Base-by-base conservation (phyloP, 1,139 yeast species). In the Taphrina communis region DNA sequence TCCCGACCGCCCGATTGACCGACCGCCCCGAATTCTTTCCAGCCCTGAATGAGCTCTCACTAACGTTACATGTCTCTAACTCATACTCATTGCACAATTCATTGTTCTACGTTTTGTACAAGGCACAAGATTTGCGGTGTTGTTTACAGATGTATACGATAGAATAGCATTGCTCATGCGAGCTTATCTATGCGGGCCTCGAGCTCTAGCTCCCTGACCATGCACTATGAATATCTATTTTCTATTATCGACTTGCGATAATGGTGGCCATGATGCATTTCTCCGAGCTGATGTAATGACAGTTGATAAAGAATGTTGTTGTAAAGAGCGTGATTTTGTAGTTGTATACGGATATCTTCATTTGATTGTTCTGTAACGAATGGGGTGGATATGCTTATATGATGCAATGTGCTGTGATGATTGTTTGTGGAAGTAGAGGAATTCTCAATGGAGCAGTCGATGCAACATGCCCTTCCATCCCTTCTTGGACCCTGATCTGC, bases 391-490 rank as follows among this genome's bases (percentile, higher is more conserved):
- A n/a, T n/a, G 7, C 17, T 9, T 38, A 38, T 38, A 11, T 38
- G 41, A 11, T 38, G 11, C 8, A 44, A n/a, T 44, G 21, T 51
- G 55, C 11, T n/a, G 7, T 8, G 55, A 19, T 11, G n/a, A 11
- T 35, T 19, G 35, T 19, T 9, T 9, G 57, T 14, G 17, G 17
- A 17, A 17, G 17, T 17, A 17, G 17, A 17, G 17, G 17, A 17
- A 17, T 38, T 7, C 41, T 52, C 42, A 61, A n/a, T 52, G 67
- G 35, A 63, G 53, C 0, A 63, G 38, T 3, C 67, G 52, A 25
- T 63, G 67, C 17, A 63, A 46, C 46, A 53, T 42, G 7, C 67
- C 67, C 39, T 55, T 63, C 67, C 67, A 63, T 11, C 67, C 67
- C 35, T 63, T 63, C 61, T 46, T 63, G 35, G 58, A 42, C 21